Evolutionary conservation across 2,329 filamentous ascomycete species (phyloP), one percentile per base, ranked within the genome.

Genomic region (Intubia oerlemansii): DNA sequence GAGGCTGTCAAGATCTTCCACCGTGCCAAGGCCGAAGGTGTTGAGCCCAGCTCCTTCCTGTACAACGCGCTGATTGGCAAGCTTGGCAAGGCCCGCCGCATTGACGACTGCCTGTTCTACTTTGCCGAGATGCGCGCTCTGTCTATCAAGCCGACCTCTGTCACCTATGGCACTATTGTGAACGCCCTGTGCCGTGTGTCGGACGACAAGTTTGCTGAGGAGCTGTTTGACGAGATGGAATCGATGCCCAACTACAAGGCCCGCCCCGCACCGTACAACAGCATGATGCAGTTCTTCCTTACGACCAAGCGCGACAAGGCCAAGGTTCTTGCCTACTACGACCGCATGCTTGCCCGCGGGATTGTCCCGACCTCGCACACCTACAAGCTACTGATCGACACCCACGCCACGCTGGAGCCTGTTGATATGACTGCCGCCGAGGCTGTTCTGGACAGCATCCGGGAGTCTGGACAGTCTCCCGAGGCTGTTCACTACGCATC

Each of bases 211-310:
- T 92, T 93, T 47, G 88, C 88, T 17, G 88, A 93, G 46, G 82
- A 95, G 52, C 69, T 95, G 42, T 98, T 98, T 45, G 82, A 95
- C 45, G 88, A 98, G 57, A 98, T 98, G 88, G 88, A 98, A 57
- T 70, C 75, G 26, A 92, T 91, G 75, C 76, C 82, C 32, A 98
- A 98, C 58, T 98, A 98, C 66, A 95, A 93, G 60, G 81, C 88
- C 23, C 76, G 88, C 8, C 84, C 88, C 16, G 88, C 88, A 15
- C 88, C 88, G 1, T 98, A 98, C 62, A 93, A 98, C 60, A 91
- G 81, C 52, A 78, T 98, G 72, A 98, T 98, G 70, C 88, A 98
- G 49, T 95, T 92, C 57, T 98, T 95, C 66, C 61, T 95, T 40
- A 91, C 80, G 32, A 95, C 85, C 31, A 95, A 95, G 66, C 80